Evolutionary conservation across 257 asterid species (phyloP).

Genomic region (Fraxinus pennsylvanica): DNA sequence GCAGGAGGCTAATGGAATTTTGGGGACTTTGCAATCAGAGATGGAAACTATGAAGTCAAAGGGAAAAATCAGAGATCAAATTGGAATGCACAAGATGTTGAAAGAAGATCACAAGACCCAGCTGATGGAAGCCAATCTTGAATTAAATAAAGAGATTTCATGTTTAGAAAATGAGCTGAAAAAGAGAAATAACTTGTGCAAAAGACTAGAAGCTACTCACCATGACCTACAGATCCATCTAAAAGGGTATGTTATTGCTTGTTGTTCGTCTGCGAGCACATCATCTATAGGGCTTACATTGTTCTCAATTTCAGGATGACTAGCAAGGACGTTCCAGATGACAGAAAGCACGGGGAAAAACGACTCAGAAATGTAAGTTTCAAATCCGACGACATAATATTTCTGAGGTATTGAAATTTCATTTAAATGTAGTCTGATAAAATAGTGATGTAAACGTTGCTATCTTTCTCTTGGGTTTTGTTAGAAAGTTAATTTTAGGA

Average conservation of each 20-base stretch:
- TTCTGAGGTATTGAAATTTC: neutral
- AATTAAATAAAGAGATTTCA: constrained; percentile 39
- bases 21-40: constrained; percentile 41
- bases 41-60: constrained; percentile 32
- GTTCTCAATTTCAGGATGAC: constrained; percentile 44
- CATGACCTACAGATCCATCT: constrained; percentile 38
- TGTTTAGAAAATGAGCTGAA: constrained; percentile 36
- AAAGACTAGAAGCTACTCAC: constrained; percentile 34
- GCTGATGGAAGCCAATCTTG: constrained; percentile 38
- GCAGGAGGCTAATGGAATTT: constrained; percentile 43
- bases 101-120: constrained; percentile 46
- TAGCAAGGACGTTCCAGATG: constrained; percentile 35
- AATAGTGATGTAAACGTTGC: neutral
- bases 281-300: constrained; percentile 9
- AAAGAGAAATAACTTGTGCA: constrained; percentile 26
- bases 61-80: constrained; percentile 33
- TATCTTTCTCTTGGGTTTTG: neutral
- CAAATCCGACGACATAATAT: neutral
- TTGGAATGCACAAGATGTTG: constrained; percentile 31
- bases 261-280: constrained; percentile 18
- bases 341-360: constrained; percentile 34
- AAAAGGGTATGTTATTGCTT: constrained; percentile 46
- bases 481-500: neutral
- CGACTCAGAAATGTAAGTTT: constrained; percentile 62
- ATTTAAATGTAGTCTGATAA: neutral